Evolutionary conservation across 805 yeast species (phyloP), one percentile per base, ranked within the genome.

Genomic region (Torulaspora franciscae): DNA sequence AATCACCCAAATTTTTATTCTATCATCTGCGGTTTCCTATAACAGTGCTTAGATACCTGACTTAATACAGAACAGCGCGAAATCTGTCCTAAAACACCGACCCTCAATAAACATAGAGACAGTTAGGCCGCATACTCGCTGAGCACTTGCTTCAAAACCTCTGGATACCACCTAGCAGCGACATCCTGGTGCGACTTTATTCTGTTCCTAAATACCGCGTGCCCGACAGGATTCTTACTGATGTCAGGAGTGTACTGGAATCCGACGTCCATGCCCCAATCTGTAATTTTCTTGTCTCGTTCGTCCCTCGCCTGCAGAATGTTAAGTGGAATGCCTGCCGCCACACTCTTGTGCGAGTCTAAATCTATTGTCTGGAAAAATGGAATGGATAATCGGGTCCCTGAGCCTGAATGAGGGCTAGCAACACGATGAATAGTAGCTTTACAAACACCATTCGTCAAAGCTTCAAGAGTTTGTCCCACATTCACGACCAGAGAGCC

Each of bases 381-480:
- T 2, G 61, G 61, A 26, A 57, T 46, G 7, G 61, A 57, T 19
- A 55, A 14, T 25, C 61, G 45, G 9, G 48, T 48, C 8, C 61
- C 61, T 4, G 51, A 45, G 6, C 59, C 59, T 50, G 67, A 60
- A 36, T 62, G 49, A 1, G 80, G 81, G 15, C 71, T 68, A 40
- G 67, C 52, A 7, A 78, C 83, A 35, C 75, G 63, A 55, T 79
- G 85, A 13, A 78, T 74, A 0, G 84, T 77, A 15, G 83, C 81
- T 41, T 74, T 73, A 52, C 82, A 77, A 4, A 75, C 73, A 0
- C 83, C 83, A 30, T 71, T 71, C 5, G 82, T 75, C 32, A 79
- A 62, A 1, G 81, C 80, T 56, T 79, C 83, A 34, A 79, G 68
- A 2, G 82, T 78, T 54, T 78, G 83, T 10, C 83, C 84, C 11